These are phyloP conservation scores for Apiospora koreana DNA, from an alignment of 2,329 filamentous ascomycete genomes.

Conservation along the genomic window DNA sequence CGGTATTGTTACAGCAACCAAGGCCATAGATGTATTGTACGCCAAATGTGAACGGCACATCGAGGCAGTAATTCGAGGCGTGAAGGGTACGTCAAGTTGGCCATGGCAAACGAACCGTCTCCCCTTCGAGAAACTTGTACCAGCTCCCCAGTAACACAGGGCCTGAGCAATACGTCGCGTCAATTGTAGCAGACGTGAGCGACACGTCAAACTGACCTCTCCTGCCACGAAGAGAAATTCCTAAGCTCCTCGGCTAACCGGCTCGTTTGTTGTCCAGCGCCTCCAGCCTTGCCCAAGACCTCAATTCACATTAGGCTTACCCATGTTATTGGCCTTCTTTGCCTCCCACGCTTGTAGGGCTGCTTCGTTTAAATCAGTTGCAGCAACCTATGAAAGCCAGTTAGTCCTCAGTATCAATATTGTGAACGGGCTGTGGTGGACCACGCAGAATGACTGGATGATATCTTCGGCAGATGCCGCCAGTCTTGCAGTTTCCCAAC, in stretches of 20 bases:
- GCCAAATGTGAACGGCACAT: no score
- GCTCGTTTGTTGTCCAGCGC: no score
- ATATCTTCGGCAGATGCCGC: not conserved
- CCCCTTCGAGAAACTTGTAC: no score
- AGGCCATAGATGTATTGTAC: no score
- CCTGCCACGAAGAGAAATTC: not conserved
- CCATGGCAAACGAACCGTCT: no score
- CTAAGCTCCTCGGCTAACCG: no score
- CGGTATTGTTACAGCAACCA: no score
- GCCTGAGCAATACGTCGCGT: no score
- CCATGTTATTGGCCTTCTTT: not conserved
- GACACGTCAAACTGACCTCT: not conserved
- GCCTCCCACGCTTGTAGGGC: not conserved
- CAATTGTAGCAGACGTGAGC: not conserved
- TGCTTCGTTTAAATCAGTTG: not conserved
- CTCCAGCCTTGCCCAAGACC: not conserved
- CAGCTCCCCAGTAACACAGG: no score
- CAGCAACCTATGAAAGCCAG: not conserved
- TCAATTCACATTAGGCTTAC: not conserved
- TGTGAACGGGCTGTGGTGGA: not conserved
- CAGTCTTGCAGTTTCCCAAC: no score
- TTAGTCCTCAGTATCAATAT: not conserved
- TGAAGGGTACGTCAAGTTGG: no score
- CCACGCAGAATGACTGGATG: not conserved
- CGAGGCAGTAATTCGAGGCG: no score